phyloP scores from a whole-genome alignment of 2,329 filamentous ascomycete genomes.

The Nigrospora osmanthi region DNA sequence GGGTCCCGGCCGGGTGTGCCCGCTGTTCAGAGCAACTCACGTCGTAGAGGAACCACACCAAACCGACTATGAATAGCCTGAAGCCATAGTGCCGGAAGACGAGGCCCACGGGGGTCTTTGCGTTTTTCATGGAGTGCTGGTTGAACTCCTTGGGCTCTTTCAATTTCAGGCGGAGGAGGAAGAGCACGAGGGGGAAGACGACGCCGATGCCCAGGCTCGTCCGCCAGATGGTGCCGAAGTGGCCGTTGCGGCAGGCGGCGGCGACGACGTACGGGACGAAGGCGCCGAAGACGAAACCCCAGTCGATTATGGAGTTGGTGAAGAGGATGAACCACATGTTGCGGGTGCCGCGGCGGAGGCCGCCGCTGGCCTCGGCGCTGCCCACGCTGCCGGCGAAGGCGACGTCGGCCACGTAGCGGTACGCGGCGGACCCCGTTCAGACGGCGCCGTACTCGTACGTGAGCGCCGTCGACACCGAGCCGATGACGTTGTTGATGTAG shows the following conservation, averaged over 20 bases:
- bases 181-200: slow-evolving; percentile 65
- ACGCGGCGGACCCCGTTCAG: slow-evolving; percentile 63
- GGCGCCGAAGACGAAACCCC: slow-evolving; percentile 72
- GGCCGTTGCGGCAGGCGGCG: slow-evolving; percentile 47
- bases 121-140: slow-evolving; percentile 59
- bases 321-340: slow-evolving; percentile 90
- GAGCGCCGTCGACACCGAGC: slow-evolving; percentile 76
- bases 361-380: slow-evolving; percentile 75
- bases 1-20: too few relatives aligned
- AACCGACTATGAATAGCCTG: slow-evolving; percentile 59
- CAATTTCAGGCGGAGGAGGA: slow-evolving; percentile 64
- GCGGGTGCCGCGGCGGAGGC: slow-evolving; percentile 71
- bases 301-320: slow-evolving; percentile 82
- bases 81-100: slow-evolving; percentile 63
- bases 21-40: slow-evolving; percentile 25
- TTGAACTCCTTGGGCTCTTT: slow-evolving; percentile 74
- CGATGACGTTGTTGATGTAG: slow-evolving; percentile 88
- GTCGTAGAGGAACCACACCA: slow-evolving; percentile 83
- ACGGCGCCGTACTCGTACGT: slow-evolving; percentile 55
- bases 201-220: slow-evolving; percentile 71
- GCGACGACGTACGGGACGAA: slow-evolving; percentile 62
- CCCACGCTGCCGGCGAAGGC: slow-evolving; percentile 82
- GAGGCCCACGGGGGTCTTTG: slow-evolving; percentile 46
- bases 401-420: slow-evolving; percentile 71
- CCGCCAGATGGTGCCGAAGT: slow-evolving; percentile 73